Evolutionary conservation across 2,329 filamentous ascomycete species (phyloP).

Genomic region (Trichophyton schoenleinii): DNA sequence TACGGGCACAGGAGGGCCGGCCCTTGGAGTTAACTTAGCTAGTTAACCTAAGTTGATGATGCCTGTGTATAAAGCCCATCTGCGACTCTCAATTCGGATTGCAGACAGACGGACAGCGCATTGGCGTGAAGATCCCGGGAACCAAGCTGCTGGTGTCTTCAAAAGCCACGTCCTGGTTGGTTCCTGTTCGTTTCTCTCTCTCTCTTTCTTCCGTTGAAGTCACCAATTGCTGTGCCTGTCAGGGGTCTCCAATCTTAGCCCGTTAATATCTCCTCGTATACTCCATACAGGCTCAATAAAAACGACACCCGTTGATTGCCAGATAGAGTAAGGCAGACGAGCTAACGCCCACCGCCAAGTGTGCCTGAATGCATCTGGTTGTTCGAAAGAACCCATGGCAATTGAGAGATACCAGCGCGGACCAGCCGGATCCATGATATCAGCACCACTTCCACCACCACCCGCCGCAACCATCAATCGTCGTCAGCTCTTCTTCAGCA

Average conservation of each 20-base stretch:
- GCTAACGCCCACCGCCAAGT: not conserved
- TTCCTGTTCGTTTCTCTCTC: not conserved
- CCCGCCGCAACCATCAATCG: no score
- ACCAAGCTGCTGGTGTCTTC: not conserved
- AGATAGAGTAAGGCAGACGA: not conserved
- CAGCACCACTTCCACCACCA: not conserved
- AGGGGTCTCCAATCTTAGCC: not conserved
- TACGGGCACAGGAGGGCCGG: not conserved
- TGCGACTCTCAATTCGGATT: not conserved
- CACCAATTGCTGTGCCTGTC: no score
- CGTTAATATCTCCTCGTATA: not conserved
- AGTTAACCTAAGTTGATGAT: no score
- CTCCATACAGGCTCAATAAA: not conserved
- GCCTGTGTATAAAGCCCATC: not conserved
- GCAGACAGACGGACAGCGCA: not conserved
- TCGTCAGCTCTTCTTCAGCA: not conserved
- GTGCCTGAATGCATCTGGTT: not conserved
- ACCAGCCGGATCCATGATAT: not conserved
- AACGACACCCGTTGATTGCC: not conserved
- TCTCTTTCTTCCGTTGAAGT: not conserved
- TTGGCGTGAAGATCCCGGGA: not conserved
- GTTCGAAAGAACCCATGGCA: not conserved
- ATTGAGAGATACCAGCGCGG: not conserved
- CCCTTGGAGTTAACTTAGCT: no score
- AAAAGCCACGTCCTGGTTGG: not conserved